Conservation (phyloP, 1,284 basidiomycete species). For the Trichosporon coremiiforme region DNA sequence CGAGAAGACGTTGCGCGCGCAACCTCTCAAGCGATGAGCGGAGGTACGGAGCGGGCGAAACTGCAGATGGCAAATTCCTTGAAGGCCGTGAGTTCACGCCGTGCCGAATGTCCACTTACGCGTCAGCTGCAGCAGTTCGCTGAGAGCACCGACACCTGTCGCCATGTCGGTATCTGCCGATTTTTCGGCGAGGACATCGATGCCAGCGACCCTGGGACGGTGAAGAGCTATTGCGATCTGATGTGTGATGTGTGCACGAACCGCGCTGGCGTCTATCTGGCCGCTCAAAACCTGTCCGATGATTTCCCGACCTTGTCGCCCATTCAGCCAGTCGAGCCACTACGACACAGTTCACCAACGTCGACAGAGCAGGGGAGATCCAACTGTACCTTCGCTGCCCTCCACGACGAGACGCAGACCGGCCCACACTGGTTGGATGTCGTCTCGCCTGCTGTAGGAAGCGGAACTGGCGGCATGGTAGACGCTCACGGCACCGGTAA, state of each 20-base stretch:
- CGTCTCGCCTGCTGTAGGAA: neutral
- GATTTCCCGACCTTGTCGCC: constrained; percentile 39
- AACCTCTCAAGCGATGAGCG: constrained; percentile 62
- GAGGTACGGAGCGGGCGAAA: constrained; percentile 29
- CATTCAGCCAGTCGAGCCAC: constrained; percentile 9
- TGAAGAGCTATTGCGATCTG: constrained; percentile 66
- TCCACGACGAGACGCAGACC: neutral
- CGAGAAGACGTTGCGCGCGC: constrained; percentile 70
- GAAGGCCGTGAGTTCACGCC: constrained; percentile 60
- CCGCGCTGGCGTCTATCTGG: constrained; percentile 31
- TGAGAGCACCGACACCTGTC: constrained; percentile 66
- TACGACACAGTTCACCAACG: neutral
- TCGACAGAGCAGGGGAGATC: neutral
- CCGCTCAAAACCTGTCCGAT: constrained; percentile 37
- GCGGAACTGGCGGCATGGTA: too few species aligned
- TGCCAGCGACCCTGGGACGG: constrained; percentile 57
- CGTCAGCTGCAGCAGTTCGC: constrained; percentile 60
- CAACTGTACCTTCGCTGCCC: neutral
- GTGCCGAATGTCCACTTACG: neutral
- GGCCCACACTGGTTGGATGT: neutral
- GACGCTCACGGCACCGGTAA: too few species aligned
- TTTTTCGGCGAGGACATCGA: constrained; percentile 74
- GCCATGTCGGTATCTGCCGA: constrained; percentile 76
- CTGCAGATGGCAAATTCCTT: constrained; percentile 62
- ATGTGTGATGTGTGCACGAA: constrained; percentile 75